A percentile compares a stretch with the other conserved stretches of the same genome.
phyloP scores from a whole-genome alignment of 139 green algal genomes.

The Chlamydomonas eustigma region DNA sequence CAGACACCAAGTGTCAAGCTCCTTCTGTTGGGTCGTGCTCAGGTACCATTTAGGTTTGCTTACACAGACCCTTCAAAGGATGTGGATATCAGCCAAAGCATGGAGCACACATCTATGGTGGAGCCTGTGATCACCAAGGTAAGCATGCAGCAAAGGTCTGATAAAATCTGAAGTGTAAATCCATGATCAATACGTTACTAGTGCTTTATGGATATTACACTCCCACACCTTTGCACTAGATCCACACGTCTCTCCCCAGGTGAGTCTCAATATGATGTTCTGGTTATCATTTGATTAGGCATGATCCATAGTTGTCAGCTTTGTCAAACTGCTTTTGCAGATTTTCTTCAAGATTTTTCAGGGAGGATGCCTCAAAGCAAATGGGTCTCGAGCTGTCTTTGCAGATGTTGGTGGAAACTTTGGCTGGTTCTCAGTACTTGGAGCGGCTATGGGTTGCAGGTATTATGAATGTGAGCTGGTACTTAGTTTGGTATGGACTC shows the following conservation, averaged over 20 bases:
- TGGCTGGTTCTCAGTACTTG: conserved; percentile 70
- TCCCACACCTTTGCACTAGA: too few species aligned
- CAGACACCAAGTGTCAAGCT: background rate
- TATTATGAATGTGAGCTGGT: too few species aligned
- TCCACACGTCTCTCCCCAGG: too few species aligned
- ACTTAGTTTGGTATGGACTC: too few species aligned
- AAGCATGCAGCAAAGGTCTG: too few species aligned
- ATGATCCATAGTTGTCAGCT: too few species aligned
- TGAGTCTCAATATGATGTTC: too few species aligned
- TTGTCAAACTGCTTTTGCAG: too few species aligned
- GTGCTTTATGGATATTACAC: too few species aligned
- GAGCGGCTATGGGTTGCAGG: conserved; percentile 66
- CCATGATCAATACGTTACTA: too few species aligned
- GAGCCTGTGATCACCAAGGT: conserved; percentile 3
- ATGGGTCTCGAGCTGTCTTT: conserved; percentile 39
- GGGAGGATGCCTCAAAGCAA: background rate
- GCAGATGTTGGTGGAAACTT: conserved; percentile 79
- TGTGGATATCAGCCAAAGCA: conserved; percentile 43
- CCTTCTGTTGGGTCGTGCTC: background rate
- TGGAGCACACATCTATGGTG: background rate
- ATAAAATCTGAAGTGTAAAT: too few species aligned
- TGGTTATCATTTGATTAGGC: too few species aligned
- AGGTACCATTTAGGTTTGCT: conserved; percentile 31
- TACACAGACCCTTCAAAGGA: conserved; percentile 62
- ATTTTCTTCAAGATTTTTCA: conserved; percentile 11